Conservation (phyloP, 164 flowering plant species). For the Paratinospora sagittata region DNA sequence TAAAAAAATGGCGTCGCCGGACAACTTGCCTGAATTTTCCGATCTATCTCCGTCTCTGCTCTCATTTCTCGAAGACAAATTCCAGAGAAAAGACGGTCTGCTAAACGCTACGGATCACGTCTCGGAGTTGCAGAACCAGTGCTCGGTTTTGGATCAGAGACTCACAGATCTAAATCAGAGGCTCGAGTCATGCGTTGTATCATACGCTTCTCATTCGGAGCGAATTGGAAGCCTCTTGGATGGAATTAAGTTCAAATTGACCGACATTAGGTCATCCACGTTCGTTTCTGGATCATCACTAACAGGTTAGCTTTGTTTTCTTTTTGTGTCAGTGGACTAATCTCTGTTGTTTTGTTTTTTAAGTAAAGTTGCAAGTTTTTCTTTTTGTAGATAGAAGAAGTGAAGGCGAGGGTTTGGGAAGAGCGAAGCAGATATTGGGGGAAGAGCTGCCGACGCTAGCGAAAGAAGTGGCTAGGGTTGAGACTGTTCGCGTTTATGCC, state of each 20-base stretch:
- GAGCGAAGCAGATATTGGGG: constrained; percentile 38
- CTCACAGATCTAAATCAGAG: constrained; percentile 33
- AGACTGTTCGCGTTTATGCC: constrained; percentile 79
- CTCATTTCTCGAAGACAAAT: constrained; percentile 35
- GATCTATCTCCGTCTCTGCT: constrained; percentile 36
- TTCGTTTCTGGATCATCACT: constrained; percentile 14
- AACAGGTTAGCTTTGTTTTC: constrained; percentile 22
- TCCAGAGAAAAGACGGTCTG: constrained; percentile 29
- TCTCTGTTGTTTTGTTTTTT: neutral
- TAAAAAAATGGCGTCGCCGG: constrained; percentile 20
- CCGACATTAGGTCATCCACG: constrained; percentile 39
- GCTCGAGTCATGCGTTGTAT: constrained; percentile 30
- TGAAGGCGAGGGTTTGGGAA: constrained; percentile 26
- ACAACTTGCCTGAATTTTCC: constrained; percentile 30
- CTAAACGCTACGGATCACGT: constrained; percentile 32
- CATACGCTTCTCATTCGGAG: constrained; percentile 46
- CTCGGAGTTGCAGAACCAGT: constrained; percentile 37
- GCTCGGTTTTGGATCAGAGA: constrained; percentile 32
- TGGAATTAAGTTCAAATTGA: constrained; percentile 31
- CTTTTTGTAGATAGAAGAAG: constrained; percentile 39
- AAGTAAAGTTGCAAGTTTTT: neutral
- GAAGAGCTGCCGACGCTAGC: constrained; percentile 83
- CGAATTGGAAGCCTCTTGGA: constrained; percentile 22
- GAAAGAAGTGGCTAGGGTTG: constrained; percentile 90
- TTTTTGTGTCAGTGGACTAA: neutral